Evolutionary conservation across 176 grass and related monocot genomes (phyloP), one percentile per base, ranked within the genome.

Genomic region (Musa beccarii): DNA sequence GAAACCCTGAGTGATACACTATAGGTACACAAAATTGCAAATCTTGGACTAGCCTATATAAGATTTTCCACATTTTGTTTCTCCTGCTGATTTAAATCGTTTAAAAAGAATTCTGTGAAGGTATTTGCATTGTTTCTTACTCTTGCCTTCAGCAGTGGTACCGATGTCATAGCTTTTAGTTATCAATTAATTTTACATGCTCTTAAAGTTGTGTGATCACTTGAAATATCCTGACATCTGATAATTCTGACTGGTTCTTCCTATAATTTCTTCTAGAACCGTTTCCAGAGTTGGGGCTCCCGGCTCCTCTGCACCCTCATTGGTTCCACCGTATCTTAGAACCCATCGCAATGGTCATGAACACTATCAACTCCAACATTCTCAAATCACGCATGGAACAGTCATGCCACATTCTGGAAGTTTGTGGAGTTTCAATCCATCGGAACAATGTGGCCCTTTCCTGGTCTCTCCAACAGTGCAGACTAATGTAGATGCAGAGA

Each of bases 271-370:
- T 81, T 80, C n/a, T 81, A 97, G 94, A 51, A 85, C 85, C 72
- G 83, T 82, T 75, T 84, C 94, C 73, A 90, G 90, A 91, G 76
- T 82, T 75, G 84, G 87, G 76, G 52, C 86, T 10, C 43, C 17
- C 17, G 50, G 67, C 34, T 86, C 93, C 57, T 84, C 80, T 77
- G 85, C 88, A 75, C 92, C 84, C 80, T 78, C 93, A 28, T n/a
- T 85, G 75, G 79, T 91, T 69, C 86, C 85, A 1, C 94, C 80
- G 52, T 91, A 89, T 59, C 83, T 82, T 71, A 89, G 90, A 87
- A 54, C 76, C 53, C 84, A 87, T 59, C 82, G 84, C 11, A 84
- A 25, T 83, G 81, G 89, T 69, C 87, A 71, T 8, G 94, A 96
- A 79, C 87, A 73, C 76, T 88, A 81, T 79, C 80, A 53, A 49